Base-by-base conservation (phyloP, 805 yeast species). In the Zygosaccharomyces gambellarensis region DNA sequence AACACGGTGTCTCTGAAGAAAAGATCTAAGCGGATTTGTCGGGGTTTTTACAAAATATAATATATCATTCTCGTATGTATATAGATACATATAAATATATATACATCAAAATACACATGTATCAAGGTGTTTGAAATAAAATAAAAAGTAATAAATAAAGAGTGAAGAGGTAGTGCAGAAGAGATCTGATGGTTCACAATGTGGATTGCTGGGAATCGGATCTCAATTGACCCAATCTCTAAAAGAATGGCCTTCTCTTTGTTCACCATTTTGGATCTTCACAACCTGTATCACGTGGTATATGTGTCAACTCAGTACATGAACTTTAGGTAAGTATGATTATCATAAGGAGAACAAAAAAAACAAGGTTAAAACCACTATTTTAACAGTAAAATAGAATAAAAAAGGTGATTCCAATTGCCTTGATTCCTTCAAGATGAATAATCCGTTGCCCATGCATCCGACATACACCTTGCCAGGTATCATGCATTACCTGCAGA, bases 1-100 rank as follows among this genome's bases (percentile, higher is more conserved):
- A 92, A 81, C 99, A 94, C 78, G 99, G 99, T 82, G 83, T 87
- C 63, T 78, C 72, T 66, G 88, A 82, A 73, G 82, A 79, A 75
- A 94, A 94, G 85, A 81, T 92, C 81, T 92, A 90, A 85, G 70
- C 50, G 21, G 36, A 12, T 41, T 41, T 34, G 22, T 34, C 38
- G 38, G 38, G 38, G 38, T 34, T 34, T 31, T 34, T 14, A 17
- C 9, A 34, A n/a, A 34, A 19, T 34, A 34, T 17, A 34, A 34
- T 39, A 46, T 25, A 30, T 23, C 12, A 41, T 34, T 39, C 40
- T 19, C 25, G 23, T 32, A 36, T 36, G 40, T 29, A 36, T 38
- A 14, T 29, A 19, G n/a, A 39, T 39, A 30, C 7, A 31, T 30
- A 39, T 46, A n/a, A n/a, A n/a, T 29, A 19, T 23, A 39, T 39